Base-by-base conservation (phyloP, 768 basidiomycete species). In the Candolleomyces aberdarensis region DNA sequence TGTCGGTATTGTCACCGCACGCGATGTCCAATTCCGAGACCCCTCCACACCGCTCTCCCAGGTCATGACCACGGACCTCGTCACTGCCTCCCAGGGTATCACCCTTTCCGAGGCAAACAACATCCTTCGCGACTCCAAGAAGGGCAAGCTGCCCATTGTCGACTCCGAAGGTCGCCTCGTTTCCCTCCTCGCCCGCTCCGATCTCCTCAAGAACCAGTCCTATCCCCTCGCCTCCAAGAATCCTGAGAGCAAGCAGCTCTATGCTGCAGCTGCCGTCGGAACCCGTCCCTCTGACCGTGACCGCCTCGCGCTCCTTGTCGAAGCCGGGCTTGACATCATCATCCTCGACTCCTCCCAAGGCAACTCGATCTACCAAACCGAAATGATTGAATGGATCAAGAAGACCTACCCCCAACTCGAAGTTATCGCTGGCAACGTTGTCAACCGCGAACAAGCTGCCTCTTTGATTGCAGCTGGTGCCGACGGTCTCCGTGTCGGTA, bases 361-460 rank as follows among this genome's bases (percentile, higher is more conserved):
- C 58, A 97, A 98, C 78, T 97, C 95, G 5, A 71, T 88, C 50
- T 99, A 81, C 80, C 96, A 98, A 72, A 83, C 92, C 66, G 95
- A 98, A 47, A 98, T 98, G 92, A 85, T 99, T 65, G 73, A 83
- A 56, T 97, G 92, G 90, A 92, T 97, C 79, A 98, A 98, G 75
- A 50, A 78, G 49, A 91, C 87, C 1, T 94, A 83, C 77, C 92
- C 96, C 6, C 78, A 84, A 54, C 83, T 99, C 62, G 92, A 99
- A 69, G 88, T 98, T 65, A 92, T 99, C 61, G 96, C 94, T 1
- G 96, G 97, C 44, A 98, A 99, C 72, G 96, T 99, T 62, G 96
- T 99, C 64, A 98, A 96, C 5, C 89, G 97, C 60, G 96, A 97
- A 70, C 97, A 98, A 71, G 96, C 97, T 1, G 97, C 97, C 15